A percentile compares a stretch with the other conserved stretches of the same genome.
Evolutionary conservation across 208 protist genomes (phyloP).

Genomic region (Polymyxa betae): DNA sequence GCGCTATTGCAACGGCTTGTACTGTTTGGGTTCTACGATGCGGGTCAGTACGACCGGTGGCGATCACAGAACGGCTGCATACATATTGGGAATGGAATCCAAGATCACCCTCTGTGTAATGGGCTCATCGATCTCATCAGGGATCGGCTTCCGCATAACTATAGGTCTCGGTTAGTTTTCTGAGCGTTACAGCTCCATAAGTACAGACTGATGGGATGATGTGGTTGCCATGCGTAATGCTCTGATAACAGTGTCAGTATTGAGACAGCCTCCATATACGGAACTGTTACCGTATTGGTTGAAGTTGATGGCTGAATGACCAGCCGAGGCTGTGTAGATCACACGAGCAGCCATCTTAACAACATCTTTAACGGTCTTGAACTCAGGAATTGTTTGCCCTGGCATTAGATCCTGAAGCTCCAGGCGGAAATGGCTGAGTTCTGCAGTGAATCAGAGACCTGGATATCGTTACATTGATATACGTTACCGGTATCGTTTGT

Average conservation of each 20-base stretch:
- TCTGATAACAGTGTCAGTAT: background rate
- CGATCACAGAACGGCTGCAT: background rate
- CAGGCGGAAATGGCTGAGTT: background rate
- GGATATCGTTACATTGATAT: background rate
- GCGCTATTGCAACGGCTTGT: background rate
- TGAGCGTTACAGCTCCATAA: too few species aligned
- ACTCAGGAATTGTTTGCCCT: background rate
- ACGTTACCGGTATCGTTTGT: background rate
- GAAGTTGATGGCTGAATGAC: slow-evolving; percentile 30
- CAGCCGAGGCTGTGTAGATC: background rate
- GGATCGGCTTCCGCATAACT: background rate
- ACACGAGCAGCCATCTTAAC: background rate
- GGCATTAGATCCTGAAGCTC: background rate
- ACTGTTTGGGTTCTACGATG: slow-evolving; percentile 4
- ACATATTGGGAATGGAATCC: background rate
- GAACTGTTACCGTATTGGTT: slow-evolving; percentile 40
- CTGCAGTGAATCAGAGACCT: background rate
- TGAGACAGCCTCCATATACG: background rate
- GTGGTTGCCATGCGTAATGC: background rate
- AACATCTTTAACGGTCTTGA: background rate
- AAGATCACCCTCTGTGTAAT: background rate
- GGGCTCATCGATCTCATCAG: background rate
- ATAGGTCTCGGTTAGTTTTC: too few species aligned
- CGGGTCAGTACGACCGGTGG: background rate
- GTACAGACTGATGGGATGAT: too few species aligned